phyloP scores from a whole-genome alignment of 2,329 filamentous ascomycete genomes.

The Neurospora sp. region DNA sequence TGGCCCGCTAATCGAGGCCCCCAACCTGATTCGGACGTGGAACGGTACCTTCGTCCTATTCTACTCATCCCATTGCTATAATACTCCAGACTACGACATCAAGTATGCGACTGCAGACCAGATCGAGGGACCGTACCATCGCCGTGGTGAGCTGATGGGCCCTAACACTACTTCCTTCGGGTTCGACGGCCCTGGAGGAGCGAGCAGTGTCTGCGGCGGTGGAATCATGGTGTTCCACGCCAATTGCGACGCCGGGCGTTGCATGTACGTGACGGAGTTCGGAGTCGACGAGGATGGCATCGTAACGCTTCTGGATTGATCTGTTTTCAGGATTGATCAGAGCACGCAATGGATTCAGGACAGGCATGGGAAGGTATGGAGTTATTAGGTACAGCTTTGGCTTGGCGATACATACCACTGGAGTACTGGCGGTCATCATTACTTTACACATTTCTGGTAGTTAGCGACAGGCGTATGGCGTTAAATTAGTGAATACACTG shows the following conservation, averaged over 20 bases:
- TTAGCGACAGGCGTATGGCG: no score
- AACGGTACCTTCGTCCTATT: constrained; percentile 49
- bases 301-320: background rate
- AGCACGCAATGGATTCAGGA: no score
- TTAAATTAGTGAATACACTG: no score
- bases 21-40: constrained; percentile 35
- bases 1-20: constrained; percentile 52
- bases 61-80: constrained; percentile 52
- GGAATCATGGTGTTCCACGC: constrained; percentile 15
- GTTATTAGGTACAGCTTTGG: no score
- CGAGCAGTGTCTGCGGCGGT: constrained; percentile 6
- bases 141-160: constrained; percentile 25
- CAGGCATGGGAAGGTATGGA: no score
- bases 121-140: constrained; percentile 28
- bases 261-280: constrained; percentile 12
- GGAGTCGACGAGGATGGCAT: constrained; percentile 1
- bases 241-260: constrained; percentile 13
- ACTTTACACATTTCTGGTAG: no score
- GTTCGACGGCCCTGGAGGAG: constrained; percentile 32
- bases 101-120: constrained; percentile 42
- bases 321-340: background rate
- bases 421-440: no score
- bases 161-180: constrained; percentile 25
- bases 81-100: constrained; percentile 44
- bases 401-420: no score